phyloP scores from a whole-genome alignment of 2,329 filamentous ascomycete species.

The Alternaria gansuensis region DNA sequence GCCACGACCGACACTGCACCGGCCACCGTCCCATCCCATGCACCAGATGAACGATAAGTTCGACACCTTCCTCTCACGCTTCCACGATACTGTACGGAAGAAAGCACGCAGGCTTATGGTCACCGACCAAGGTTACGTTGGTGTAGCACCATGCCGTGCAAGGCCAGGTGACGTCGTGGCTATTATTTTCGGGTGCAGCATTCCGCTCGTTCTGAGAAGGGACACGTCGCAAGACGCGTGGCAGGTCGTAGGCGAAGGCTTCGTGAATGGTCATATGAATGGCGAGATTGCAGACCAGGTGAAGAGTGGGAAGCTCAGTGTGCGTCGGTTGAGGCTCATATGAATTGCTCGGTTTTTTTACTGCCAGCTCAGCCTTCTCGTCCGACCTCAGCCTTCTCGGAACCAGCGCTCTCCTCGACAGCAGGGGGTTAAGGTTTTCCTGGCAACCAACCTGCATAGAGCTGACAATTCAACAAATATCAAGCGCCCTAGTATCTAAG shows the following conservation, averaged over 20 bases:
- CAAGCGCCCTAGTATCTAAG: no score
- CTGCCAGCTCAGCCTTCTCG: no score
- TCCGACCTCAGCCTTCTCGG: no score
- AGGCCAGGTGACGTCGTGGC: constrained; percentile 43
- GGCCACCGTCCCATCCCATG: constrained; percentile 28
- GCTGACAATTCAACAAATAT: no score
- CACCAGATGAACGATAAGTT: constrained; percentile 29
- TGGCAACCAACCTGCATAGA: no score
- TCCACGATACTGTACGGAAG: constrained; percentile 43
- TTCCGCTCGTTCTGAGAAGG: constrained; percentile 46
- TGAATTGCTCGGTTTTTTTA: not conserved
- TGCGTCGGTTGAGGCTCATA: constrained; percentile 25
- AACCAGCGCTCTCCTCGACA: no score
- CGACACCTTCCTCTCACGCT: constrained; percentile 41
- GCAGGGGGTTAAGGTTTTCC: no score
- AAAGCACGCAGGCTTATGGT: constrained; percentile 44
- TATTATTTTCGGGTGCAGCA: constrained; percentile 49
- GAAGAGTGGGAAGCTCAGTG: constrained; percentile 22
- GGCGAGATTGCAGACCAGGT: constrained; percentile 33
- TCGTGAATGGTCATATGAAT: constrained; percentile 43
- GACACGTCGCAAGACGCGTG: constrained; percentile 27
- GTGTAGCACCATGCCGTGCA: constrained; percentile 44
- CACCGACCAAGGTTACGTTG: constrained; percentile 36
- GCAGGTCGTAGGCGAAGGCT: constrained; percentile 43
- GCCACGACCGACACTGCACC: constrained; percentile 21